Evolutionary conservation across 2,329 filamentous ascomycete species (phyloP), one percentile per base, ranked within the genome.

Genomic region (Lecanicillium sp.): DNA sequence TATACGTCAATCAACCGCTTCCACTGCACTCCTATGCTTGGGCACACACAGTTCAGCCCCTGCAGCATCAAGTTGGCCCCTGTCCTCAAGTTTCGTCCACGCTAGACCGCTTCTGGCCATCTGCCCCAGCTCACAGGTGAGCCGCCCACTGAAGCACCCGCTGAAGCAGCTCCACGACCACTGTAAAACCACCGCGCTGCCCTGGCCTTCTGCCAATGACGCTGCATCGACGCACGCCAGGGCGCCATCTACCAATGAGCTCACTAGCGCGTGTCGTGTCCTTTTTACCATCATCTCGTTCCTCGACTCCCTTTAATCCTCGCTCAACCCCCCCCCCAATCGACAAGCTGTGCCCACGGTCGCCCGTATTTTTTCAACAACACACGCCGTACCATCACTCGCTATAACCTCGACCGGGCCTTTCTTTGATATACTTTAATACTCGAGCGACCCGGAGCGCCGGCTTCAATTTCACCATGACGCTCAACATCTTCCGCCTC

Each of bases 401-500:
- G n/a, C n/a, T n/a, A n/a, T n/a, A n/a, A n/a, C n/a, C n/a, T n/a
- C n/a, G n/a, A n/a, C n/a, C n/a, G n/a, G n/a, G n/a, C n/a, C n/a
- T n/a, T n/a, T n/a, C n/a, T n/a, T n/a, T n/a, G n/a, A n/a, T n/a
- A n/a, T n/a, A n/a, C n/a, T n/a, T n/a, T n/a, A n/a, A n/a, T n/a
- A 37, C 7, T 24, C 29, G 19, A 41, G 45, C 41, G 17, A 35
- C 44, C 14, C 40, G 39, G 12, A 44, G 40, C 35, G 29, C 39
- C 36, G 47, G 41, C 19, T 17, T 29, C 47, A 27, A 30, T 44
- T 38, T 47, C 49, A 56, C 56, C 55, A 78, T 75, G 73, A 57
- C 65, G 64, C 66, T 81, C 58, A 82, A 81, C 67, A 43, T 79
- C 52, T 82, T 82, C 62, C 74, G 78, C 61, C 62, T 82, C 59